Base-by-base conservation (phyloP, 1,139 yeast genomes). In the Geotrichum candidum region DNA sequence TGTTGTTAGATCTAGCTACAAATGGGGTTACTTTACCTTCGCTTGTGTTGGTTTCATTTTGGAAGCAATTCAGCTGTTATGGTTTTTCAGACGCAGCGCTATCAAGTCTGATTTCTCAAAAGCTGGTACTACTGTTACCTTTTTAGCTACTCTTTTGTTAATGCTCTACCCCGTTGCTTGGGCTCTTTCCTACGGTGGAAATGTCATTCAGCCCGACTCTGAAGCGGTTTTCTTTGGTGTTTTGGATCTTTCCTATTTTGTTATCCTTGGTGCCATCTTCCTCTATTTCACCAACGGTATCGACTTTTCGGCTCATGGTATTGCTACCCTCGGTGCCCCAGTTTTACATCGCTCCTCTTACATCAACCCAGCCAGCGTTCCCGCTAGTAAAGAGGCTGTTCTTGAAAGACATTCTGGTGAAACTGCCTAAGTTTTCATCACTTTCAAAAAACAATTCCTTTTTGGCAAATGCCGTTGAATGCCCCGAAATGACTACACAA, bases 101-200 rank as follows among this genome's bases (percentile, higher is more conserved):
- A 35, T 31, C 50, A 63, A 62, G 18, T 53, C 54, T 23, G 59
- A 50, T 11, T 29, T 54, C 51, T 53, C 54, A 22, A 50, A 57
- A 27, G 58, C 57, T 6, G 65, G 60, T n/a, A 27, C 3, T 41
- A 22, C 54, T 69, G 61, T 63, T 65, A 66, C 62, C 56, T 73
- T 46, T 33, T 65, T 52, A 63, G 64, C 62, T n/a, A 11, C 54
- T 65, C 38, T 68, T 64, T 65, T 65, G 67, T 48, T 55, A 61
- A 65, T 82, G 53, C 78, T 82, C 76, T 84, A 85, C 70, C 84
- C 85, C 52, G 73, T 85, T 65, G 72, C 77, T 60, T 85, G 88
- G 88, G 88, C 84, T 71, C 76, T 85, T 63, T 75, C 82, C 66
- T 88, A 85, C 68, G 90, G 89, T 77, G 88, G 88, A 72, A 85